Base-by-base conservation (phyloP, 2,329 filamentous ascomycete species). In the Beauveria sp. region DNA sequence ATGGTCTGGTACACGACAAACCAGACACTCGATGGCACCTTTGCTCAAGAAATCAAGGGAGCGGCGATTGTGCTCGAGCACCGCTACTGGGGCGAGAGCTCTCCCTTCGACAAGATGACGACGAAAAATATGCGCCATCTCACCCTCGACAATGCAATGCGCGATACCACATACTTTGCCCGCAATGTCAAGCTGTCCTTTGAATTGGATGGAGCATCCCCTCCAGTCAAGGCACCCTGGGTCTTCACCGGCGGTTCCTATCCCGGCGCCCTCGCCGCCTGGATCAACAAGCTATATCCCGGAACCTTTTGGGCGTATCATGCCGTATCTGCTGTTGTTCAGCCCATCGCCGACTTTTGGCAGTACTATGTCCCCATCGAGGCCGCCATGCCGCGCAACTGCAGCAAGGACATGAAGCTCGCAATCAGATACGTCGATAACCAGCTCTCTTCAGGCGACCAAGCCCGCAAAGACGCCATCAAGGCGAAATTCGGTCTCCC, bases 1-100 rank as follows among this genome's bases (percentile, higher is more conserved):
- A 81, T 86, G 26, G 75, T 91, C 24, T 79, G 81, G 0, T 91
- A 82, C 69, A 72, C 92, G 22, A 85, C 90, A 66, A 91, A 91
- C 70, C 86, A 87, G 40, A 85, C 92, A 48, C 77, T 90, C 1
- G 80, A 84, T 52, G 81, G 82, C 47, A 79, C 88, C 64, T 79
- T 93, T 20, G 83, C 86, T 3, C 76, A 86, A 65, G 85, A 85
- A 1, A 87, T 86, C 0, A 77, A 85, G 63, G 91, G 90, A 1
- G 76, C 93, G n/a, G 88, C 85, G 7, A 87, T 96, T 12, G 82
- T 93, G 54, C 79, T 94, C 2, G 91, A 94, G 75, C 90, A 94
- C 70, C 84, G 91, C 53, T 96, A 93, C 77, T 96, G 92, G 70
- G 91, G 91, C 61, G 79, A 79, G 14, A 91, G 87, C 68, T 85